Evolutionary conservation across 1,139 yeast species (phyloP).

Genomic region (Suhomyces chickasaworum): DNA sequence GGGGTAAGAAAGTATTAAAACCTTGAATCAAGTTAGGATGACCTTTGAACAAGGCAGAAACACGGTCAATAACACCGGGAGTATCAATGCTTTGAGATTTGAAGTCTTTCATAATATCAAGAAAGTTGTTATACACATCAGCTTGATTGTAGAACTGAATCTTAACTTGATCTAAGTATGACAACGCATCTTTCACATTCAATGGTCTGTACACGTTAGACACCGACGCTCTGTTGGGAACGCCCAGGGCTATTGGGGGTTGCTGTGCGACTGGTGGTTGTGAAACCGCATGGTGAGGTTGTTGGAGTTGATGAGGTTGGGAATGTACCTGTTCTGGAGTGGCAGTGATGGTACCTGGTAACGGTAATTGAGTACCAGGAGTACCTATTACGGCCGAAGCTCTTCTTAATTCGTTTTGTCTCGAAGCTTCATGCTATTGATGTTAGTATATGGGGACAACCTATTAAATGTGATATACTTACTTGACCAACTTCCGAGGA

Average conservation of each 20-base stretch:
- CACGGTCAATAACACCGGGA: conserved; percentile 97
- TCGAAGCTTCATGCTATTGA: conserved; percentile 24
- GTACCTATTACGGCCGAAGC: conserved; percentile 26
- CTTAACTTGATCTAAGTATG: conserved; percentile 94
- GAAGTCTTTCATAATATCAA: conserved; percentile 98
- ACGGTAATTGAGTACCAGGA: conserved; percentile 29
- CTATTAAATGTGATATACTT: conserved; percentile 24
- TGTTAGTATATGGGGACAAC: conserved; percentile 14
- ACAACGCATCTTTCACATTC: conserved; percentile 93
- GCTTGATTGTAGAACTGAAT: conserved; percentile 90
- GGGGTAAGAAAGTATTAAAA: conserved; percentile 94
- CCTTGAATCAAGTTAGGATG: conserved; percentile 95
- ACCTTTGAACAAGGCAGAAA: conserved; percentile 85
- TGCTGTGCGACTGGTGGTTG: conserved; percentile 19
- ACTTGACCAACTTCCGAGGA: conserved; percentile 32
- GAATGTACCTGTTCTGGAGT: conserved; percentile 21
- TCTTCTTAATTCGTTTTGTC: conserved; percentile 32
- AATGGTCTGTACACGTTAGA: conserved; percentile 74
- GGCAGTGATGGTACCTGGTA: conserved; percentile 22
- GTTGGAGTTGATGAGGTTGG: conserved; percentile 21
- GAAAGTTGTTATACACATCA: conserved; percentile 91
- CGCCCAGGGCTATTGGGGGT: conserved; percentile 30
- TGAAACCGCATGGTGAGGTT: conserved; percentile 16
- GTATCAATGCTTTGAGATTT: conserved; percentile 95
- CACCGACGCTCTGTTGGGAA: conserved; percentile 47